Evolutionary conservation across 2,329 filamentous ascomycete species (phyloP).

Genomic region (Aspergillus unguis): DNA sequence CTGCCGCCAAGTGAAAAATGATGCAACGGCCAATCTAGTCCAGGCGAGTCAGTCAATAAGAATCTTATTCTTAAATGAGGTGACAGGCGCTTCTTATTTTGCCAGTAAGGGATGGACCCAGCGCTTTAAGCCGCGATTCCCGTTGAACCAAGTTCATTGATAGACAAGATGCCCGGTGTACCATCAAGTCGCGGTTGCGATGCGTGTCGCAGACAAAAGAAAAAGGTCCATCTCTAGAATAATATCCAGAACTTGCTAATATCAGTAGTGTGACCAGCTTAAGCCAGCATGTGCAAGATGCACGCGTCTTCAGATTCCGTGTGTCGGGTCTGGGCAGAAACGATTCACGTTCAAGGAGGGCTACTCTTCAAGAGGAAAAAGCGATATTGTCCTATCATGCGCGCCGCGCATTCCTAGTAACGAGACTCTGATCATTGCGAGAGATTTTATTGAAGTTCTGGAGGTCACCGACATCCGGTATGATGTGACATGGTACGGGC

Average conservation of each 20-base stretch:
- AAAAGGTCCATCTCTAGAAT: constrained; percentile 16
- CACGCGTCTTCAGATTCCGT: constrained; percentile 20
- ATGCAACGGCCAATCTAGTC: constrained; percentile 1
- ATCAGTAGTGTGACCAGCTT: constrained; percentile 24
- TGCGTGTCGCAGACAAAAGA: constrained; percentile 22
- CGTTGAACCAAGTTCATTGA: not conserved
- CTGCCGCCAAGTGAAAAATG: not conserved
- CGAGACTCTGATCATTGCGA: constrained; percentile 5
- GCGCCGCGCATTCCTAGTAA: constrained; percentile 4
- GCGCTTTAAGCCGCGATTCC: not conserved
- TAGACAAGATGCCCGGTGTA: constrained; percentile 21
- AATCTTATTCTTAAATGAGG: not conserved
- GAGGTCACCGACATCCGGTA: constrained; percentile 23
- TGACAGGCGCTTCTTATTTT: not conserved
- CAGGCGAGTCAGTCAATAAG: not conserved
- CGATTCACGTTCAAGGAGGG: constrained; percentile 25
- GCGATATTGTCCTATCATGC: not conserved
- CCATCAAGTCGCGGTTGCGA: constrained; percentile 26
- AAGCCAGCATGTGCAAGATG: constrained; percentile 25
- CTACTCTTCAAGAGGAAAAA: not conserved
- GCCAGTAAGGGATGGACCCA: not conserved
- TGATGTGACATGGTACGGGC: constrained; percentile 24
- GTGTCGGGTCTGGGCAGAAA: constrained; percentile 23
- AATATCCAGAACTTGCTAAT: not conserved
- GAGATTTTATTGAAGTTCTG: constrained; percentile 16